phyloP scores from a whole-genome alignment of 805 yeast genomes.

The Schizosaccharomyces cryophilus region DNA sequence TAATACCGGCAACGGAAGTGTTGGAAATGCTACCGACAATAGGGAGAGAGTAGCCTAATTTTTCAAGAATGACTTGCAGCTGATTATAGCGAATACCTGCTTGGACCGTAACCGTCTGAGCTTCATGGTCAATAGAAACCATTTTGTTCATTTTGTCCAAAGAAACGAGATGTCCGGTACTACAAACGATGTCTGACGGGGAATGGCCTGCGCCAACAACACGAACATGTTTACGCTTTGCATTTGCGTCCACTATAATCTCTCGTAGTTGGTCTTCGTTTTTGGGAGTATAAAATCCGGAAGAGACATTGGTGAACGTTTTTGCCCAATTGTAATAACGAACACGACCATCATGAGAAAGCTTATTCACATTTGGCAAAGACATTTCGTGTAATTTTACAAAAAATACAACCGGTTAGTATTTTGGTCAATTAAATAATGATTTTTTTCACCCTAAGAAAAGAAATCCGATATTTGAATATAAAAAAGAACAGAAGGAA shows the following conservation, averaged over 20 bases:
- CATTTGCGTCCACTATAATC: conserved; percentile 42
- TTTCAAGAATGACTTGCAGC: conserved; percentile 39
- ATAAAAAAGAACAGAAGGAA: too few species aligned
- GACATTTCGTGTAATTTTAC: background rate
- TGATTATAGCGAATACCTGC: conserved; percentile 69
- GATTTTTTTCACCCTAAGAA: too few species aligned
- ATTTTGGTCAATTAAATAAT: too few species aligned
- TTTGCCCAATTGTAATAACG: conserved; percentile 56
- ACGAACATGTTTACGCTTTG: conserved; percentile 21
- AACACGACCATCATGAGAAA: background rate
- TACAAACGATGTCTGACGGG: conserved; percentile 76
- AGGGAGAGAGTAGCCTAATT: conserved; percentile 54
- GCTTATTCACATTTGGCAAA: background rate
- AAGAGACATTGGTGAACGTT: conserved; percentile 57
- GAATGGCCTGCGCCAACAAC: conserved; percentile 88
- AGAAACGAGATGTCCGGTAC: conserved; percentile 67
- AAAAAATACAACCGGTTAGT: too few species aligned
- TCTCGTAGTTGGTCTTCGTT: conserved; percentile 37
- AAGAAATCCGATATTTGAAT: too few species aligned
- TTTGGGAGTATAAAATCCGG: conserved; percentile 54
- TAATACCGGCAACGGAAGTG: conserved; percentile 85
- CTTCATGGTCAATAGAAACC: conserved; percentile 21
- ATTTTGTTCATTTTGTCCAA: conserved; percentile 51
- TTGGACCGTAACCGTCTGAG: conserved; percentile 84
- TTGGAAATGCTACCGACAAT: conserved; percentile 83